Percentiles rank a stretch among this genome's conserved stretches.
phyloP scores from a whole-genome alignment of 1,284 basidiomycete genomes.

The Psilocybe mexicana region DNA sequence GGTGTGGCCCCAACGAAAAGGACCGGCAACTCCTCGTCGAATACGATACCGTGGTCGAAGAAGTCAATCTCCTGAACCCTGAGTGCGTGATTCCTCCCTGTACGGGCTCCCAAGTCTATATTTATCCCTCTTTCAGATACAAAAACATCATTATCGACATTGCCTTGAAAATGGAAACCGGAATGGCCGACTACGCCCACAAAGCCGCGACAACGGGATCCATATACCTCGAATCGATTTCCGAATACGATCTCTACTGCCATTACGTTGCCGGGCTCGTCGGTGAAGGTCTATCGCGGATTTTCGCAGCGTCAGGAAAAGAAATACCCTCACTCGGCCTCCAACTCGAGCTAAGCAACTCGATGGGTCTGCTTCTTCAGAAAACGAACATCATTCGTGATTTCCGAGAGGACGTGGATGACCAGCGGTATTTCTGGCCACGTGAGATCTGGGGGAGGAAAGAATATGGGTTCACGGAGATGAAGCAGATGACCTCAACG shows the following conservation, averaged over 20 bases:
- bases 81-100: slow-evolving; percentile 45
- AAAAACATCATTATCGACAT: slow-evolving; percentile 85
- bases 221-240: slow-evolving; percentile 71
- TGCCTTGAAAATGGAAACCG: slow-evolving; percentile 83
- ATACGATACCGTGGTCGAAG: slow-evolving; percentile 83
- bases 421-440: slow-evolving; percentile 94
- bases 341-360: slow-evolving; percentile 89
- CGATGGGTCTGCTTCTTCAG: slow-evolving; percentile 96
- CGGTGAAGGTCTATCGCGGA: slow-evolving; percentile 91
- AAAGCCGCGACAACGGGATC: slow-evolving; percentile 71
- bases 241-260: slow-evolving; percentile 96
- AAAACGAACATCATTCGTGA: slow-evolving; percentile 99
- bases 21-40: slow-evolving; percentile 88
- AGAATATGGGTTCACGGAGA: slow-evolving; percentile 69
- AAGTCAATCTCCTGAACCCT: slow-evolving; percentile 71
- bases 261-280: slow-evolving; percentile 99
- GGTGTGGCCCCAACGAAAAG: slow-evolving; percentile 86
- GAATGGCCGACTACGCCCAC: slow-evolving; percentile 96
- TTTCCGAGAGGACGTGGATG: slow-evolving; percentile 89
- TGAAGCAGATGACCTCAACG: slow-evolving; percentile 59
- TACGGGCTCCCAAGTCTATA: neutral
- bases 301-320: slow-evolving; percentile 88
- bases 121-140: slow-evolving; percentile 53
- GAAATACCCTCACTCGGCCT: slow-evolving; percentile 78
- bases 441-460: slow-evolving; percentile 81